Evolutionary conservation across 1,284 basidiomycete genomes (phyloP).

Genomic region (Paramarasmius palmivorus): DNA sequence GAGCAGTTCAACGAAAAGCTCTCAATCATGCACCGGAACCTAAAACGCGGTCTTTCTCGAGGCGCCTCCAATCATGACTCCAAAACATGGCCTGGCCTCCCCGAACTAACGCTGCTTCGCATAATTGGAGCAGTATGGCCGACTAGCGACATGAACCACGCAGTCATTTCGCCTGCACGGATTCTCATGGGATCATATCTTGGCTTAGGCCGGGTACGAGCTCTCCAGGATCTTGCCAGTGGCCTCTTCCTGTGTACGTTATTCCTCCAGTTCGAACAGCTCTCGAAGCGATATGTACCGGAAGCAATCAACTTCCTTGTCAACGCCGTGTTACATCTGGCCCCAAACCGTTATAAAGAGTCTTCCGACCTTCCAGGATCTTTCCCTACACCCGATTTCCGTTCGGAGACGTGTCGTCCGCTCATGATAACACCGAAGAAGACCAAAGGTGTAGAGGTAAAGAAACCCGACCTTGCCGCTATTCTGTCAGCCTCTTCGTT

Average conservation of each 20-base stretch:
- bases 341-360: conserved; percentile 58
- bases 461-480: conserved; percentile 47
- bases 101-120: conserved; percentile 85
- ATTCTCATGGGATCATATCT: conserved; percentile 93
- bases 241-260: conserved; percentile 91
- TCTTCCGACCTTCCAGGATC: conserved; percentile 55
- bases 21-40: conserved; percentile 91
- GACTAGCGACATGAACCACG: conserved; percentile 92
- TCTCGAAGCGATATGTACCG: conserved; percentile 88
- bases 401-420: conserved; percentile 40
- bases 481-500: conserved; percentile 38
- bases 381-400: conserved; percentile 77
- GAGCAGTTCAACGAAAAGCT: conserved; percentile 85
- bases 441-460: conserved; percentile 36
- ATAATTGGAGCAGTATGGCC: conserved; percentile 87
- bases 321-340: conserved; percentile 71
- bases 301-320: conserved; percentile 87
- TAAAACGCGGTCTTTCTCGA: conserved; percentile 80
- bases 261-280: conserved; percentile 78
- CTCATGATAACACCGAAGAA: conserved; percentile 43
- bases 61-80: conserved; percentile 66
- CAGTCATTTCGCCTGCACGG: conserved; percentile 84
- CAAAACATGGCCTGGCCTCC: conserved; percentile 85
- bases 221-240: conserved; percentile 74
- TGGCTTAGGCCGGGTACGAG: conserved; percentile 79